phyloP scores from a whole-genome alignment of 1,284 basidiomycete species.

The Leccinum pseudoinsigne region DNA sequence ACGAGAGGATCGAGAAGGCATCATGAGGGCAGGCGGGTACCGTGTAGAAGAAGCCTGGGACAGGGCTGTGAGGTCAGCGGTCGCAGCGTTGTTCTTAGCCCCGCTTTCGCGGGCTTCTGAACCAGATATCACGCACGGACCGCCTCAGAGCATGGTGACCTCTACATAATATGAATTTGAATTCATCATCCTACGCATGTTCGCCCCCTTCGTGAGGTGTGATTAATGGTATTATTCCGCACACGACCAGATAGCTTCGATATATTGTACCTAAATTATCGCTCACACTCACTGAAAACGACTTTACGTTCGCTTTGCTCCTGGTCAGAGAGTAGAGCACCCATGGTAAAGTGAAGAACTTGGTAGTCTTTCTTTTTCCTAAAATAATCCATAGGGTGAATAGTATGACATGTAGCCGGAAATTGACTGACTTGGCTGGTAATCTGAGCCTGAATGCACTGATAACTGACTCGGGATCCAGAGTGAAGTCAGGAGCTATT shows the following conservation, averaged over 20 bases:
- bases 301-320: constrained; percentile 51
- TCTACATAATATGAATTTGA: constrained; percentile 4
- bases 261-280: constrained; percentile 13
- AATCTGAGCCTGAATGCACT: constrained; percentile 50
- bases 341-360: constrained; percentile 71
- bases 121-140: constrained; percentile 3
- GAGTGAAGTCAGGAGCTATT: constrained; percentile 14
- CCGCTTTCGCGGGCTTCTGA: constrained; percentile 37
- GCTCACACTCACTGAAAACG: constrained; percentile 47
- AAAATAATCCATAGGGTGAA: not conserved
- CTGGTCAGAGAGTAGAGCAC: constrained; percentile 49
- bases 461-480: constrained; percentile 39
- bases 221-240: not conserved
- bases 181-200: not conserved
- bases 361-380: constrained; percentile 58
- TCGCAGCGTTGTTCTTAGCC: constrained; percentile 69
- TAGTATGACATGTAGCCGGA: not conserved
- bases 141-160: constrained; percentile 4
- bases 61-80: constrained; percentile 74
- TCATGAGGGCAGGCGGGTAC: constrained; percentile 86
- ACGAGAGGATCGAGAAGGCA: constrained; percentile 73
- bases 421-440: constrained; percentile 42
- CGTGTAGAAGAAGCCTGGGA: constrained; percentile 85
- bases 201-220: not conserved
- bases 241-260: not conserved